Base-by-base conservation (phyloP, 2,329 filamentous ascomycete species). In the Fusarium chlamydosporum region DNA sequence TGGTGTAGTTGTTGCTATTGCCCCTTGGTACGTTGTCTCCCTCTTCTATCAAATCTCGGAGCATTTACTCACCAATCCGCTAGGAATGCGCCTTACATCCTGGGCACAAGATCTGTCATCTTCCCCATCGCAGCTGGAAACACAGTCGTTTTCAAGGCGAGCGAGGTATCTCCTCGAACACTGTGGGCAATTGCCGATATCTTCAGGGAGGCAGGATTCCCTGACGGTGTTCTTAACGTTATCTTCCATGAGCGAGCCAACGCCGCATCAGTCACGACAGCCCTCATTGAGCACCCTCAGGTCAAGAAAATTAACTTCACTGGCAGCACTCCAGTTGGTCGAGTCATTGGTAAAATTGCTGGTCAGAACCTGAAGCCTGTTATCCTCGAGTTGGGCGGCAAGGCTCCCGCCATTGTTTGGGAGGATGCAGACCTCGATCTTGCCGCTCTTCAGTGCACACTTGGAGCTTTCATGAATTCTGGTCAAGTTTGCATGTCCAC, bases 401-500 rank as follows among this genome's bases (percentile, higher is more conserved):
- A 97, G 78, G 91, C 91, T 1, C 88, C 89, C 0, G 89, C 91
- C 3, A 90, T 97, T 63, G 89, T 97, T 1, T 88, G 91, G 77
- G 89, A 92, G 51, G 93, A 97, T 77, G 93, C 93, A 15, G 87
- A 97, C 74, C 76, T 97, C 40, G 85, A 91, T 31, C 83, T 87
- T 26, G 92, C 93, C 0, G 93, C 92, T 0, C 77, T 83, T 13
- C 86, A 89, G 72, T 92, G 90, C 71, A 88, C 88, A 0, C 77
- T 91, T 2, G 93, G 92, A 5, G 84, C 92, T 0, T 94, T 94
- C 75, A 74, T 93, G 62, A 87, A 95, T 76, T 83, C 83, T 3
- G 93, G 93, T 0, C 93, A 97, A 80, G 88, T 96, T 45, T 96
- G 93, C 83, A 96, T 96, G 92, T 86, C 86, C 18, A 96, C 93